Evolutionary conservation across 2,329 filamentous ascomycete species (phyloP), one percentile per base, ranked within the genome.

Genomic region (Colletotrichum sp.): DNA sequence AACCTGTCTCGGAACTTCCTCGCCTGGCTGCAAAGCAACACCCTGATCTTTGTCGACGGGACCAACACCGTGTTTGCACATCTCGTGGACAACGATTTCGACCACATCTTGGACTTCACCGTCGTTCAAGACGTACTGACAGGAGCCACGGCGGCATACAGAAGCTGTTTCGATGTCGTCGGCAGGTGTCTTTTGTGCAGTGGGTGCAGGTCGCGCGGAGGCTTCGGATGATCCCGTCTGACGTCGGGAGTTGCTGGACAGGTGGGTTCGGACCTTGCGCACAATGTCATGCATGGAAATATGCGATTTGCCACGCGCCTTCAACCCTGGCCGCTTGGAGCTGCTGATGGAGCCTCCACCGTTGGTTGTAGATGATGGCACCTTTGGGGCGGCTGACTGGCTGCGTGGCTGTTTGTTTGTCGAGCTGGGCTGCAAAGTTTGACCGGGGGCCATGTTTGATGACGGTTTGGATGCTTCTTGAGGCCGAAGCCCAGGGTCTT

Each of bases 111-210:
- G 65, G 4, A 76, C 49, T 28, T 68, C 52, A 10, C n/a, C 26
- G 28, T 77, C 76, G 26, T 63, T 28, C 2, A 76, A 9, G 4
- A 76, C 5, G 26, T 71, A 76, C 15, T 75, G 71, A 34, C 52
- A 75, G 16, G 67, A 67, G 9, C 30, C 21, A 10, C 32, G 39
- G 12, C 15, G 24, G 52, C 66, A 57, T 10, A 15, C 6, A 4
- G 59, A 18, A 10, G 39, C 15, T 15, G 10, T 8, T 5, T 39
- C 24, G 2, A 52, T 21, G 12, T 52, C 44, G n/a, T 52, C 44
- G 44, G 44, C 44, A 52, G 44, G 10, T 21, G 10, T 52, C 44
- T 52, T 52, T 24, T 13, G 44, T 5, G 44, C 44, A 52, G n/a
- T 52, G 4, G n/a, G 6, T 24, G 6, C 1, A 24, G 5, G 4